A percentile compares a stretch with the other conserved stretches of the same genome.
Evolutionary conservation across 2,329 filamentous ascomycete species (phyloP).

Genomic region (Nigrospora osmanthi): DNA sequence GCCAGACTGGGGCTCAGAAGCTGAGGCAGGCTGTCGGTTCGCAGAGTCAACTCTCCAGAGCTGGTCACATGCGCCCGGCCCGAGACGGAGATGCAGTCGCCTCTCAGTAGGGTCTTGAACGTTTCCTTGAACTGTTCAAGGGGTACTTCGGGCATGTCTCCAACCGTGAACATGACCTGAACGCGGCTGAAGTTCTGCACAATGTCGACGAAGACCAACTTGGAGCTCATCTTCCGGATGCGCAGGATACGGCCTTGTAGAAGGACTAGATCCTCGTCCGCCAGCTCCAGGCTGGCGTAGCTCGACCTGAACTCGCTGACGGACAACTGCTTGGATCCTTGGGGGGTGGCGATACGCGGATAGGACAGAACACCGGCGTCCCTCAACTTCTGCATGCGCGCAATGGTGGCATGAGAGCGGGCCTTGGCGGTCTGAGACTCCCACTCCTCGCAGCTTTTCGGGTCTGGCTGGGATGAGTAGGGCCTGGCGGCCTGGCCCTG

Average conservation of each 20-base stretch:
- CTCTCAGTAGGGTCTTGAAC: conserved; percentile 61
- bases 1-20: conserved; percentile 74
- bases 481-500: no score
- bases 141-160: conserved; percentile 32
- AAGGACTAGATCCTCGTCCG: conserved; percentile 18
- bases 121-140: conserved; percentile 47
- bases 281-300: conserved; percentile 6
- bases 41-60: conserved; percentile 69
- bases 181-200: conserved; percentile 63
- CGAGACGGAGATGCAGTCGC: conserved; percentile 63
- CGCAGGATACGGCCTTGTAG: conserved; percentile 22
- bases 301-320: conserved; percentile 26
- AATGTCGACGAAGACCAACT: conserved; percentile 79
- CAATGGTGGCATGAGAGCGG: conserved; percentile 5
- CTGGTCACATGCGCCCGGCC: conserved; percentile 63
- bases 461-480: no score
- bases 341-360: conserved; percentile 37
- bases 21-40: conserved; percentile 58
- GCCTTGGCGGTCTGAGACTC: neutral
- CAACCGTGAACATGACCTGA: conserved; percentile 70
- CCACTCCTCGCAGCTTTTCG: neutral
- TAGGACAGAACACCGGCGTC: conserved; percentile 43
- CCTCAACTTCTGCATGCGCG: conserved; percentile 44
- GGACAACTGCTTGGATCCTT: conserved; percentile 22
- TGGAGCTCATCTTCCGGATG: conserved; percentile 44